Evolutionary conservation across 345 rosid species (phyloP).

Genomic region (Brassica nigra): DNA sequence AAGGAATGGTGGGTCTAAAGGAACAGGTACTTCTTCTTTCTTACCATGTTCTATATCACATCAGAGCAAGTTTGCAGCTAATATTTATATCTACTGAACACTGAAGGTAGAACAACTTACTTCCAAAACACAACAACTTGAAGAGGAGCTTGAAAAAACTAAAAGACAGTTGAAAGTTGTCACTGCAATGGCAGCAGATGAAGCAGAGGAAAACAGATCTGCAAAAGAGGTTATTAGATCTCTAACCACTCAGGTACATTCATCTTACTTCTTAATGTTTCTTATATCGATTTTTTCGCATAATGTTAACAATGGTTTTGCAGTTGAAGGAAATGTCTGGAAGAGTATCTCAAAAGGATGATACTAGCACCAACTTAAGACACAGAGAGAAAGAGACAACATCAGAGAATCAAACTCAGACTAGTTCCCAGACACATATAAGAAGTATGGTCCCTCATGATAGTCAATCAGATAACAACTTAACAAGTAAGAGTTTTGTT

Average conservation of each 20-base stretch:
- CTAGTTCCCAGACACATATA: constrained; percentile 38
- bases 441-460: constrained; percentile 45
- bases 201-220: constrained; percentile 81
- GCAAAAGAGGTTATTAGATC: constrained; percentile 83
- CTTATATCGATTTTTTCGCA: not conserved
- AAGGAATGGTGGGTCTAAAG: constrained; percentile 61
- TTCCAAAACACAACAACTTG: constrained; percentile 57
- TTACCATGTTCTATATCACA: constrained; percentile 8
- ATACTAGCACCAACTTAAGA: constrained; percentile 37
- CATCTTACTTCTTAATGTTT: not conserved
- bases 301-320: constrained; percentile 13
- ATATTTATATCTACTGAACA: constrained; percentile 15
- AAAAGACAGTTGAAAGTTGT: constrained; percentile 63
- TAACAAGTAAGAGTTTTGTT: constrained; percentile 41
- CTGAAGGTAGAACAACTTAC: constrained; percentile 76
- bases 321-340: constrained; percentile 76
- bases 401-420: constrained; percentile 22
- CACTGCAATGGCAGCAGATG: constrained; percentile 72
- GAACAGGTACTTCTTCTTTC: constrained; percentile 55
- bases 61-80: not conserved
- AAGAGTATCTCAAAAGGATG: constrained; percentile 46
- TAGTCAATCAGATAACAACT: constrained; percentile 42
- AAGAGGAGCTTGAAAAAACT: constrained; percentile 74
- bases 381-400: constrained; percentile 32
- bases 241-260: constrained; percentile 70